Conservation (phyloP, 164 flowering plant genomes). For the Platanus orientalis region DNA sequence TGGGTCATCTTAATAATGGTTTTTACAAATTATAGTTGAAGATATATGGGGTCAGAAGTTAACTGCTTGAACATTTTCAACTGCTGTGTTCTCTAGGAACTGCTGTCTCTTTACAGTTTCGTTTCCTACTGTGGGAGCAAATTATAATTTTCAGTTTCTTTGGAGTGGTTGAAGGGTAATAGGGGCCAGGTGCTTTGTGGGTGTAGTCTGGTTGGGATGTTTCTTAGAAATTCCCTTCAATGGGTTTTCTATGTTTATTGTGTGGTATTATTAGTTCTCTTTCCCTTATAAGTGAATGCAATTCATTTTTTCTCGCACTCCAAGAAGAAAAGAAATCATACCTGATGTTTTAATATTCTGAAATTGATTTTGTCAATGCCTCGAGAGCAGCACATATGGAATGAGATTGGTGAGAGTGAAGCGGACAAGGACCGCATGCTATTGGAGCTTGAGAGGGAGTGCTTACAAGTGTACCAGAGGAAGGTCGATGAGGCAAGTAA, state of each 20-base stretch:
- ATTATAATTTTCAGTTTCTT: no score
- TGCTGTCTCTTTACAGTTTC: no score
- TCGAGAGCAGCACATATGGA: conserved; percentile 75
- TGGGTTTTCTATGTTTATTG: background rate
- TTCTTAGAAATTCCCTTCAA: background rate
- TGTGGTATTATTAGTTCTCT: background rate
- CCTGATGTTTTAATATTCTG: conserved; percentile 2
- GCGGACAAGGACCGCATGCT: conserved; percentile 75
- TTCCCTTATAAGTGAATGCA: background rate
- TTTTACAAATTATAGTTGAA: no score
- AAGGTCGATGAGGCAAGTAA: conserved; percentile 86
- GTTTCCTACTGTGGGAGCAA: no score
- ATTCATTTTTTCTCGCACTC: background rate
- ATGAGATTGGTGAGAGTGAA: conserved; percentile 83
- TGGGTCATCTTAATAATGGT: no score
- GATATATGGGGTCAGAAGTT: no score
- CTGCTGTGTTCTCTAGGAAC: no score
- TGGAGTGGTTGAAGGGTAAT: no score
- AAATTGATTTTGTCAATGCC: conserved; percentile 4
- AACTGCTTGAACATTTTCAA: no score
- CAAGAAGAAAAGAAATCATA: no score
- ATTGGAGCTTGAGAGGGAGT: conserved; percentile 78
- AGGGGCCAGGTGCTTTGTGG: no score
- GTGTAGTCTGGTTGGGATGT: no score
- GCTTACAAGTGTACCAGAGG: conserved; percentile 71